Conservation (phyloP, 805 yeast genomes). For the Candida takata region DNA sequence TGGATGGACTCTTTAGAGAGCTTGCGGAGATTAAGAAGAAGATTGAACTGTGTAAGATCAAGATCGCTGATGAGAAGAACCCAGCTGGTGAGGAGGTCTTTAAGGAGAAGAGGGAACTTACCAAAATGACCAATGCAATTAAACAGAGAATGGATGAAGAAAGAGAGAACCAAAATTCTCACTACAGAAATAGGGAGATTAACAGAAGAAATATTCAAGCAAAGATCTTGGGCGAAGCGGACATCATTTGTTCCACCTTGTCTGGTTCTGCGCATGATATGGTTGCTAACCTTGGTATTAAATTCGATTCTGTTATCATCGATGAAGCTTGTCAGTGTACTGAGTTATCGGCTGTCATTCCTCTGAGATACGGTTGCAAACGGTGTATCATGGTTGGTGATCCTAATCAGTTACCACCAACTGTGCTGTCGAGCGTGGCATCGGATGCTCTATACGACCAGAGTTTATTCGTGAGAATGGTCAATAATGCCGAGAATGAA, state of each 20-base stretch:
- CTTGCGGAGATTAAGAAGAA: constrained; percentile 11
- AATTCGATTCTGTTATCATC: constrained; percentile 83
- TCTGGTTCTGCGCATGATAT: constrained; percentile 94
- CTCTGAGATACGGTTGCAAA: constrained; percentile 83
- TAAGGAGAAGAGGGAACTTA: constrained; percentile 45
- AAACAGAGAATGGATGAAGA: constrained; percentile 72
- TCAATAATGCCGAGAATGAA: constrained; percentile 39
- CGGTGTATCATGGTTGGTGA: constrained; percentile 97
- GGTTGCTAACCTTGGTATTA: constrained; percentile 62
- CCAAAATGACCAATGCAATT: constrained; percentile 54
- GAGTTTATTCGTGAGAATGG: constrained; percentile 92
- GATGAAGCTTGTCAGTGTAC: constrained; percentile 99
- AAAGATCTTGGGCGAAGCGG: constrained; percentile 63
- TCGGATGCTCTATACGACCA: constrained; percentile 77
- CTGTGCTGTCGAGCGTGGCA: constrained; percentile 87
- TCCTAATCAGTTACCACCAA: constrained; percentile 96
- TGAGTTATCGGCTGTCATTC: constrained; percentile 85
- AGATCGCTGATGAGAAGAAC: constrained; percentile 18
- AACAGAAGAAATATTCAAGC: constrained; percentile 72
- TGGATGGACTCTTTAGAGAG: constrained; percentile 48
- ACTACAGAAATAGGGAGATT: constrained; percentile 67
- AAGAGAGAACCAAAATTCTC: constrained; percentile 65
- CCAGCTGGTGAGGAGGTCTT: constrained; percentile 44
- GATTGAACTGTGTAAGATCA: constrained; percentile 20
- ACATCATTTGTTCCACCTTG: constrained; percentile 83